A percentile compares a stretch with the other conserved stretches of the same genome.
phyloP scores from a whole-genome alignment of 164 flowering plant genomes.

The Sedum album region DNA sequence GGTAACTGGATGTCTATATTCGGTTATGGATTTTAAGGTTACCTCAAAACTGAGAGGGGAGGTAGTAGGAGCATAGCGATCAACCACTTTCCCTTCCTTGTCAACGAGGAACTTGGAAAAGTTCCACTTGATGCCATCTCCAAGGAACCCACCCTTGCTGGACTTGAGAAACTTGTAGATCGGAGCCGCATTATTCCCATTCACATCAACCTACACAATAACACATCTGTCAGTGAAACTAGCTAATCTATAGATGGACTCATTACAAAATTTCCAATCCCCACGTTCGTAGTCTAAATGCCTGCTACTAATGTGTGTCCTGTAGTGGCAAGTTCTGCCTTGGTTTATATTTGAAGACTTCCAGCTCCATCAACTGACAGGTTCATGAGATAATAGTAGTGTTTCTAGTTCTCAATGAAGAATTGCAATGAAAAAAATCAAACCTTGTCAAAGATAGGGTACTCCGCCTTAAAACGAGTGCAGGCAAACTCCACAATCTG shows the following conservation, averaged over 20 bases:
- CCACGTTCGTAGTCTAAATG: background rate
- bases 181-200: no score
- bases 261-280: background rate
- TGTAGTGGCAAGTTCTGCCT: background rate
- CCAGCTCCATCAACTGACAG: background rate
- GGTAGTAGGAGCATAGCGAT: conserved; percentile 10
- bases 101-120: no score
- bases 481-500: conserved; percentile 51
- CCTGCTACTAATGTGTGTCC: background rate
- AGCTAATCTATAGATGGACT: background rate
- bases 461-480: no score
- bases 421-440: conserved; percentile 1
- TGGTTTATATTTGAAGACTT: background rate
- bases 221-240: background rate
- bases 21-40: background rate
- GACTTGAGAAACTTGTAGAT: no score
- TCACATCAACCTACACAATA: no score
- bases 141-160: no score
- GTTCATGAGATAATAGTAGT: background rate
- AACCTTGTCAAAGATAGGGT: no score
- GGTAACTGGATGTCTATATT: background rate
- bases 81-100: no score
- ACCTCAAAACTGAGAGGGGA: conserved; percentile 11
- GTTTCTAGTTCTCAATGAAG: background rate
- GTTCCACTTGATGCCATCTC: no score